A percentile compares a stretch with the other conserved stretches of the same genome.
Conservation (phyloP, 495 filamentous ascomycete genomes). For the Lasiosphaeria miniovina region DNA sequence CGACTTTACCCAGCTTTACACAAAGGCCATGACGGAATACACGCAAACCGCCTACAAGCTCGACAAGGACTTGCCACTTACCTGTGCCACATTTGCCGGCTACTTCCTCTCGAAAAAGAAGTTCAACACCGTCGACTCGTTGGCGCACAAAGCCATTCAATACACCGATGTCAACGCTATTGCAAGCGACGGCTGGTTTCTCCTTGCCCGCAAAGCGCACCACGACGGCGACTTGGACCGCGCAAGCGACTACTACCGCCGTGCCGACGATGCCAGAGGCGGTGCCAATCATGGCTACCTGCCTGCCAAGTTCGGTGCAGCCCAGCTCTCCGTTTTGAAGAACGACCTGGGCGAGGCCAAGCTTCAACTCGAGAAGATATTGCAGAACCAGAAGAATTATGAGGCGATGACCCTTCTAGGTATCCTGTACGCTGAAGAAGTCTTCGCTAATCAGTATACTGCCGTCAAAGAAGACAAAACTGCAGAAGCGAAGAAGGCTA, state of each 20-base stretch:
- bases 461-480: conserved; percentile 84
- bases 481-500: conserved; percentile 75
- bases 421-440: conserved; percentile 87
- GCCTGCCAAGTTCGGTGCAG: conserved; percentile 87
- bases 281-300: conserved; percentile 83
- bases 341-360: conserved; percentile 88
- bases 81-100: conserved; percentile 81
- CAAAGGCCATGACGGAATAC: conserved; percentile 89
- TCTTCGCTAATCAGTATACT: conserved; percentile 71
- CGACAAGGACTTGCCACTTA: conserved; percentile 89
- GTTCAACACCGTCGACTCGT: conserved; percentile 72
- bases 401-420: conserved; percentile 90
- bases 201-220: conserved; percentile 86
- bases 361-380: conserved; percentile 88
- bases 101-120: conserved; percentile 81
- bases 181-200: conserved; percentile 94
- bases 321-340: conserved; percentile 81
- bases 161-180: conserved; percentile 92
- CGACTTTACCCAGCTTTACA: conserved; percentile 76
- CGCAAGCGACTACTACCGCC: conserved; percentile 77
- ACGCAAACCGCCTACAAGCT: conserved; percentile 91
- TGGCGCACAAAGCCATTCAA: conserved; percentile 91
- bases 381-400: conserved; percentile 78
- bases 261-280: conserved; percentile 84
- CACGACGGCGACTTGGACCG: conserved; percentile 62